Percentiles rank a stretch among this genome's conserved stretches.
These are phyloP conservation scores for Solanum etuberosum DNA, from an alignment of 257 asterid genomes.

Conservation along the genomic window DNA sequence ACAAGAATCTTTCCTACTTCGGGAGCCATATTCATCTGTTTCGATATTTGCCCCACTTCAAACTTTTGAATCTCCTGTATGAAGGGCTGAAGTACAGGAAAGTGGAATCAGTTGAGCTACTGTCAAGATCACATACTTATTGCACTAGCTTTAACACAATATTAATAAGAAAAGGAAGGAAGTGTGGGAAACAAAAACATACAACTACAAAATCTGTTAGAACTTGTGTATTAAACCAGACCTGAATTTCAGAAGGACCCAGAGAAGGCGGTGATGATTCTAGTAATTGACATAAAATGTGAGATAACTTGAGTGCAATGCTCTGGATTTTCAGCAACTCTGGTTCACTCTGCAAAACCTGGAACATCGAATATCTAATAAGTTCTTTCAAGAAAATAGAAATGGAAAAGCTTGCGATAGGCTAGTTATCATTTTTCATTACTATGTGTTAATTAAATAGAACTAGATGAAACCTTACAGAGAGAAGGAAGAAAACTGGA, in stretches of 20 bases:
- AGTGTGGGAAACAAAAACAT: neutral
- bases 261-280: constrained; percentile 36
- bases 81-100: constrained; percentile 25
- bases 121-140: neutral
- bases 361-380: constrained; percentile 5
- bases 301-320: constrained; percentile 36
- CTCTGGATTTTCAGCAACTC: constrained; percentile 53
- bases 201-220: neutral
- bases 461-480: neutral
- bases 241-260: constrained; percentile 42
- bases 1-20: constrained; percentile 35
- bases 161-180: neutral
- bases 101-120: constrained; percentile 8
- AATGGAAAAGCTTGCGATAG: neutral
- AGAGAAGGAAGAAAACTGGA: neutral
- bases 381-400: neutral
- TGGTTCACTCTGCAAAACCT: constrained; percentile 66
- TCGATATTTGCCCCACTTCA: constrained; percentile 43
- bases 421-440: neutral
- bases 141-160: neutral
- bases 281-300: constrained; percentile 28
- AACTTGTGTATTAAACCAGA: constrained; percentile 5
- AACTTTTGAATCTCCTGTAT: constrained; percentile 48
- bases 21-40: constrained; percentile 39
- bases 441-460: neutral